These are phyloP conservation scores for Diophrys sp. DNA, from an alignment of 73 alveolate genomes.

Conservation along the genomic window DNA sequence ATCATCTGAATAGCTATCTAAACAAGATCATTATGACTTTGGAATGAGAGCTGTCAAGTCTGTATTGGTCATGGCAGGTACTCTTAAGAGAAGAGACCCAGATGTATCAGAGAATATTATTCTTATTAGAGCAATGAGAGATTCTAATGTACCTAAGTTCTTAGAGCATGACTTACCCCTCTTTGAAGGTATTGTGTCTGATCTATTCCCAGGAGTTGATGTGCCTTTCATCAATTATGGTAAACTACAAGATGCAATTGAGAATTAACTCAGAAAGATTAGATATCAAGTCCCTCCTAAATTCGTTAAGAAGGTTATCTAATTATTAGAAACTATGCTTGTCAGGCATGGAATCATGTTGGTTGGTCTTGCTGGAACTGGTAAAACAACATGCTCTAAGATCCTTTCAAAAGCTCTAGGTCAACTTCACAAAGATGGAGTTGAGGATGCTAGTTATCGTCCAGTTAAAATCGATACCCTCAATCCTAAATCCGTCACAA, in stretches of 20 bases:
- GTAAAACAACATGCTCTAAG: constrained; percentile 93
- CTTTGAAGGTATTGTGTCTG: constrained; percentile 94
- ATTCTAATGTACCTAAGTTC: constrained; percentile 99
- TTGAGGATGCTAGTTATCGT: too few relatives aligned
- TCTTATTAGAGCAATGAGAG: constrained; percentile 99
- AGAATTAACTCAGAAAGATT: constrained; percentile 48
- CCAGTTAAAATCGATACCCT: constrained; percentile 62
- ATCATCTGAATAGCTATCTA: too few relatives aligned
- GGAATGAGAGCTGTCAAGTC: too few relatives aligned
- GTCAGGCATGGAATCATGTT: constrained; percentile 98
- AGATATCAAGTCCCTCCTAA: constrained; percentile 73
- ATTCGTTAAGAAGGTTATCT: constrained; percentile 95
- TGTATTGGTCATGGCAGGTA: constrained; percentile 98
- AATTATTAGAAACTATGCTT: constrained; percentile 98
- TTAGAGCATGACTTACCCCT: constrained; percentile 96
- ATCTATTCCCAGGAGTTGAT: constrained; percentile 98
- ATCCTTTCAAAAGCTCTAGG: constrained; percentile 81
- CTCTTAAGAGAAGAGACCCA: constrained; percentile 92
- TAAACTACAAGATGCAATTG: constrained; percentile 80
- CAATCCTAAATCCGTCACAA: constrained; percentile 89
- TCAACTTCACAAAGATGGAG: constrained; percentile 51
- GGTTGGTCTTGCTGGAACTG: constrained; percentile 99
- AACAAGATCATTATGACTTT: too few relatives aligned
- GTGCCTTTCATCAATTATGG: constrained; percentile 86
- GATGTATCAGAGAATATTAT: constrained; percentile 96